Base-by-base conservation (phyloP, 1,284 basidiomycete species). In the Sporisorium sorghi region DNA sequence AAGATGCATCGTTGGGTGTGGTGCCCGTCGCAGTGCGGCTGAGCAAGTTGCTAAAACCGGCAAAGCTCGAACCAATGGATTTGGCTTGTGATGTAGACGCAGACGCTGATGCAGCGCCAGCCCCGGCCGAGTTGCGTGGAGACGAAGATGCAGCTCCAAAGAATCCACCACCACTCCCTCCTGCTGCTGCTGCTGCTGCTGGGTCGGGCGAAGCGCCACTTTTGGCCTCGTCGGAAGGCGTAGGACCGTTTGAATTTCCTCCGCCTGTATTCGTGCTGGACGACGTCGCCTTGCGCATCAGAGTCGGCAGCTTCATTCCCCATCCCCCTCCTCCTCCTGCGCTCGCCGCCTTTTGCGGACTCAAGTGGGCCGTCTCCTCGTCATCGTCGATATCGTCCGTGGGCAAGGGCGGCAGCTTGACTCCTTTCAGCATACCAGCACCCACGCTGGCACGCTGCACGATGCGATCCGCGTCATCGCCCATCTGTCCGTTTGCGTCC, bases 361-460 rank as follows among this genome's bases (percentile, higher is more conserved):
- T 61, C 21, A 42, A 39, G 40, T 68, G 61, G 10, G 48, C 73
- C 23, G 57, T 58, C 30, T 77, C 77, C 26, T 64, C 65, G 8
- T 72, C 77, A 39, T 80, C 80, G 19, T 59, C 70, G 17, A 77
- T 74, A 14, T 66, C 44, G 37, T 79, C 78, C 37, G 80, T 80
- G 4, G 80, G 80, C 51, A 82, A 35, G 3, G 80, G 80, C 2
- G 80, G 80, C 30, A 82, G 48, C 53, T 82, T 82, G 57, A 82
- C 69, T 0, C 72, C 78, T 15, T 66, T 67, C 24, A 81, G 63
- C 39, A 76, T 37, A 0, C 73, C 73, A 5, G 73, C 53, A 5
- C 73, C 73, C 12, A 76, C 56, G 33, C 73, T 76, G 3, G 69
- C 49, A 12, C 42, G n/a, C 23, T 64, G 58, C 30, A 76, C 59